Conservation (phyloP, 1,284 basidiomycete genomes). For the Inonotus hispidus region DNA sequence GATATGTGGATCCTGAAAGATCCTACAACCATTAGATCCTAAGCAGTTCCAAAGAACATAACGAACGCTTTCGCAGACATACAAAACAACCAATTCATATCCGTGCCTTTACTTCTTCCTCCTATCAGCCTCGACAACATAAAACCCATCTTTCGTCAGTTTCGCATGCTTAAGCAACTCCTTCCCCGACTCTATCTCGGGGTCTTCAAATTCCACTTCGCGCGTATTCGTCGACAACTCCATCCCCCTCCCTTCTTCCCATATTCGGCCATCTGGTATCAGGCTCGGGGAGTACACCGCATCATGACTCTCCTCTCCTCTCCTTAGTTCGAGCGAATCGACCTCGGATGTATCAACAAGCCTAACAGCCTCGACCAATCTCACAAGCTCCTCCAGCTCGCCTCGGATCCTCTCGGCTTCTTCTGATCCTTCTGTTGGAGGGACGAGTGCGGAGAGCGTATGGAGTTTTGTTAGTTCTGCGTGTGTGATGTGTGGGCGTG, state of each 20-base stretch:
- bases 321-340: constrained; percentile 15
- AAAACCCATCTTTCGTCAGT: constrained; percentile 39
- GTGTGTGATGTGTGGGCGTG: constrained; percentile 53
- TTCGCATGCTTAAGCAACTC: constrained; percentile 46
- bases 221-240: constrained; percentile 22
- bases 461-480: constrained; percentile 57
- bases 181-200: constrained; percentile 33
- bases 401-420: constrained; percentile 44
- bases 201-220: constrained; percentile 20
- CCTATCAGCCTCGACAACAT: constrained; percentile 42
- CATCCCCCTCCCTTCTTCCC: constrained; percentile 36
- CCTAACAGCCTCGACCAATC: constrained; percentile 73
- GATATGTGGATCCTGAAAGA: too few relatives aligned
- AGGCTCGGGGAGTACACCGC: not conserved
- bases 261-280: constrained; percentile 43
- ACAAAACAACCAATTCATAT: not conserved
- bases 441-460: constrained; percentile 60
- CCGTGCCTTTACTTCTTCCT: constrained; percentile 11
- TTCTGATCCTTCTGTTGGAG: constrained; percentile 50
- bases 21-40: too few relatives aligned
- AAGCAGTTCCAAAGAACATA: too few relatives aligned
- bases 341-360: constrained; percentile 38
- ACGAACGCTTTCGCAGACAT: too few relatives aligned
- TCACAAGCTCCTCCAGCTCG: constrained; percentile 65
- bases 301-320: constrained; percentile 17